A percentile compares a stretch with the other conserved stretches of the same genome.
These are phyloP conservation scores for Helicostylum pulchrum DNA, from an alignment of 192 early-diverging fungal species.

Conservation along the genomic window DNA sequence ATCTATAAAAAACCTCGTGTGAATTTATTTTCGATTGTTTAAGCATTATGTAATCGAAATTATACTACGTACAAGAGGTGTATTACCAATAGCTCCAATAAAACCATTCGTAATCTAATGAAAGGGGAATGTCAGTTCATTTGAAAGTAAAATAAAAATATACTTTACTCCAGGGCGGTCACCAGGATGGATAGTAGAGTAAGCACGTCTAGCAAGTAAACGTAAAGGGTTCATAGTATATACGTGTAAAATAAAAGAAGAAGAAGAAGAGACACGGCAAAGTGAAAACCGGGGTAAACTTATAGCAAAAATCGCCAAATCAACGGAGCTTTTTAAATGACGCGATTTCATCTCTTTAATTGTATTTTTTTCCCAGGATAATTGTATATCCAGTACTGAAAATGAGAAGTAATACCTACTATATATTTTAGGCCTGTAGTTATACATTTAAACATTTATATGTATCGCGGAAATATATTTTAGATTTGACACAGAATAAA, in stretches of 20 bases:
- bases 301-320: no score
- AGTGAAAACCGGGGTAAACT: no score
- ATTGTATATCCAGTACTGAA: no score
- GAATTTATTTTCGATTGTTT: background rate
- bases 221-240: constrained; percentile 22
- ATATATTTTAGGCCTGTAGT: no score
- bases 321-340: no score
- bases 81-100: constrained; percentile 86
- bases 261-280: no score
- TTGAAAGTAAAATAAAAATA: background rate
- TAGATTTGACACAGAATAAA: no score
- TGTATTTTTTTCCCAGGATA: no score
- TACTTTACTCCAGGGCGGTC: background rate
- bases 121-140: background rate
- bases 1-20: constrained; percentile 42
- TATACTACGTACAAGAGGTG: constrained; percentile 69
- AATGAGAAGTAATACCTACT: no score
- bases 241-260: background rate
- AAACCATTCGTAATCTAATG: constrained; percentile 64
- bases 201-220: constrained; percentile 16
- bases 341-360: no score
- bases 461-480: no score
- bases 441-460: no score
- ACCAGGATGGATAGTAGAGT: constrained; percentile 19
- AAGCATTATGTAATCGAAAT: background rate